Evolutionary conservation across 2,329 filamentous ascomycete species (phyloP).

Genomic region (Ophiosphaerella narmari): DNA sequence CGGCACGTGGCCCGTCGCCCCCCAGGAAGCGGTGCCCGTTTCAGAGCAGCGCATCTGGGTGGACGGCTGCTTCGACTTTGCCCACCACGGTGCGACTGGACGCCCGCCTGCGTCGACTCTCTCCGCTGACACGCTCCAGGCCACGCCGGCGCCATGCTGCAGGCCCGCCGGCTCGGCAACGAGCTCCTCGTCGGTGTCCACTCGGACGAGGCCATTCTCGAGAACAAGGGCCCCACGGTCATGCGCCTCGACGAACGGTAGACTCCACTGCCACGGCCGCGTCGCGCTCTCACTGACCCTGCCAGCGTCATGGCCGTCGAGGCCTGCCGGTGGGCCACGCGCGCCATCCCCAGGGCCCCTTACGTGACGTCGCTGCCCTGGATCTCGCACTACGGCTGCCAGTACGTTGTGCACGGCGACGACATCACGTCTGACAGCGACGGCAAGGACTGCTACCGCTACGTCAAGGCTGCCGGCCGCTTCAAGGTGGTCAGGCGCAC

Average conservation of each 20-base stretch:
- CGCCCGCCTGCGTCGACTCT: neutral
- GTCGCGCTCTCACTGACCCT: conserved; percentile 13
- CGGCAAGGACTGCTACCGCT: conserved; percentile 96
- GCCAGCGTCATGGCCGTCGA: conserved; percentile 82
- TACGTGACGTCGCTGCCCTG: conserved; percentile 94
- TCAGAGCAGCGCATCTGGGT: conserved; percentile 86
- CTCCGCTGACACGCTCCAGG: conserved; percentile 55
- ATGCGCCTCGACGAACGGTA: conserved; percentile 90
- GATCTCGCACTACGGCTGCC: conserved; percentile 94
- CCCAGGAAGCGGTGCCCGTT: conserved; percentile 63
- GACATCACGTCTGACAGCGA: conserved; percentile 94
- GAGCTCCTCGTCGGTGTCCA: conserved; percentile 93
- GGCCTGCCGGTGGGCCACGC: conserved; percentile 92
- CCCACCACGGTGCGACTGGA: conserved; percentile 75
- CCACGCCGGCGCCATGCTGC: conserved; percentile 94
- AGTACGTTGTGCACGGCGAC: conserved; percentile 94
- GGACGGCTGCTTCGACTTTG: conserved; percentile 99
- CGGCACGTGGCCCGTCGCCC: conserved; percentile 68
- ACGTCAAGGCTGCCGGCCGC: conserved; percentile 88
- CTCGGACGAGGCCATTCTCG: conserved; percentile 91
- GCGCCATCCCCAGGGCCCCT: conserved; percentile 80
- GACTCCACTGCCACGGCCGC: conserved; percentile 24
- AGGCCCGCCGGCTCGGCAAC: conserved; percentile 86
- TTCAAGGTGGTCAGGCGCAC: conserved; percentile 98
- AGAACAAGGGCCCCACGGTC: conserved; percentile 97